Conservation (phyloP, 306 rosid species). For the Prunus armeniaca region DNA sequence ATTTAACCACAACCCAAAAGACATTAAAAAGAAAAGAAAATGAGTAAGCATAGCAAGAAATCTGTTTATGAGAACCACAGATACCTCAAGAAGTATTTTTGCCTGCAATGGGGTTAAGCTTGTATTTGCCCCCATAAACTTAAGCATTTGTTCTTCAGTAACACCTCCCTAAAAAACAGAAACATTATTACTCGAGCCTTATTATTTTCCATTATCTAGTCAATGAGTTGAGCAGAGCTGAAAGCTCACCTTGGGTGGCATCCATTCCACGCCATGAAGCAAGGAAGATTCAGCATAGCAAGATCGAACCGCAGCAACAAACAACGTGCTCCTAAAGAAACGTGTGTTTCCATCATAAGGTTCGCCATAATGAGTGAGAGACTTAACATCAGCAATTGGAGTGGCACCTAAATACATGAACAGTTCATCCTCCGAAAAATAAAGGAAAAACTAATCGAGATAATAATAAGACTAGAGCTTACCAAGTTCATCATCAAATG, state of each 20-base stretch:
- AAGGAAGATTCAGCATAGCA: slow-evolving; percentile 87
- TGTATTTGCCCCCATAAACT: slow-evolving; percentile 88
- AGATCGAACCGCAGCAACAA: slow-evolving; percentile 92
- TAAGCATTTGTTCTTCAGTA: slow-evolving; percentile 95
- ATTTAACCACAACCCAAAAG: not conserved
- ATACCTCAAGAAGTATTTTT: slow-evolving; percentile 86
- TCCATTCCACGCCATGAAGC: slow-evolving; percentile 97
- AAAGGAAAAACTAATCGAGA: not conserved
- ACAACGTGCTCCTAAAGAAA: slow-evolving; percentile 90
- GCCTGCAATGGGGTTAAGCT: slow-evolving; percentile 63
- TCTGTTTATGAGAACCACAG: slow-evolving; percentile 10
- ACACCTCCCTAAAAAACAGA: slow-evolving; percentile 69
- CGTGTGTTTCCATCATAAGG: slow-evolving; percentile 97
- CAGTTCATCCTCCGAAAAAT: slow-evolving; percentile 17
- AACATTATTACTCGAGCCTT: not conserved
- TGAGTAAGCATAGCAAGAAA: slow-evolving; percentile 12
- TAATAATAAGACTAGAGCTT: slow-evolving; percentile 21
- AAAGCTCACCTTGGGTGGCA: slow-evolving; percentile 83
- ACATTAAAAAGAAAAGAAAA: slow-evolving; percentile 7
- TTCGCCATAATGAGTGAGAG: slow-evolving; percentile 93
- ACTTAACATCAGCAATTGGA: slow-evolving; percentile 85
- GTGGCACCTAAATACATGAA: slow-evolving; percentile 53
- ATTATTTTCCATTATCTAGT: not conserved
- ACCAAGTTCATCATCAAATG: slow-evolving; percentile 93
- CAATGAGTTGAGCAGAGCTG: not conserved